Base-by-base conservation (phyloP, 176 grass and related monocot species). In the Secale cereale region DNA sequence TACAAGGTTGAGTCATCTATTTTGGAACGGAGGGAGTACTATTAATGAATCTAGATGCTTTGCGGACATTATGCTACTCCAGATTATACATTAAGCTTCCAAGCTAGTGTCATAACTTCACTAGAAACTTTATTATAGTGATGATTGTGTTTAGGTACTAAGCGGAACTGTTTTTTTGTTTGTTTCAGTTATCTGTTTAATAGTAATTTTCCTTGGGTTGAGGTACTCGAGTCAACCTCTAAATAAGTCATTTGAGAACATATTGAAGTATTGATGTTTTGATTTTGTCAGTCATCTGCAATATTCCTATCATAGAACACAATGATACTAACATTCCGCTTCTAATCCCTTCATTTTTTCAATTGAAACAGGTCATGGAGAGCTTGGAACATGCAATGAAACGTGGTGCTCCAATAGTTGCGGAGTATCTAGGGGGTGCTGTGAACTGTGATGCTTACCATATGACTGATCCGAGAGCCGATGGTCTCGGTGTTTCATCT, bases 361-460 rank as follows among this genome's bases (percentile, higher is more conserved):
- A 66, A 27, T 77, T 61, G 76, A 39, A 59, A 83, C 68, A 98
- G 93, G 96, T 99, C 77, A 89, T 99, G 97, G 97, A 99, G 91
- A 99, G 97, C 79, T 85, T 99, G 76, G 97, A 96, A 59, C 93
- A 99, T 82, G 97, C 97, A 68, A 92, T 96, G 97, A 94, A 99
- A 79, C 91, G 97, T 54, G 94, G 85, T 79, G 97, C 97, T 36
- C 94, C 90, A 7, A 92, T 99, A 30, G 81, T 99, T 80, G 97
- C 97, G 0, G 97, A 96, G 79, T 99, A 96, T 87, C 82, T 99
- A 29, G 97, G 97, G 60, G 97, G 97, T 84, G 97, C 97, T 57
- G 97, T 99, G 74, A 99, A 96, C 83, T 99, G 97, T 86, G 97
- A 99, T 86, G 97, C 97, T 75, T 94, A 99, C 82, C 97, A 99